phyloP scores from a whole-genome alignment of 495 filamentous ascomycete species.

The Choiromyces venosus region DNA sequence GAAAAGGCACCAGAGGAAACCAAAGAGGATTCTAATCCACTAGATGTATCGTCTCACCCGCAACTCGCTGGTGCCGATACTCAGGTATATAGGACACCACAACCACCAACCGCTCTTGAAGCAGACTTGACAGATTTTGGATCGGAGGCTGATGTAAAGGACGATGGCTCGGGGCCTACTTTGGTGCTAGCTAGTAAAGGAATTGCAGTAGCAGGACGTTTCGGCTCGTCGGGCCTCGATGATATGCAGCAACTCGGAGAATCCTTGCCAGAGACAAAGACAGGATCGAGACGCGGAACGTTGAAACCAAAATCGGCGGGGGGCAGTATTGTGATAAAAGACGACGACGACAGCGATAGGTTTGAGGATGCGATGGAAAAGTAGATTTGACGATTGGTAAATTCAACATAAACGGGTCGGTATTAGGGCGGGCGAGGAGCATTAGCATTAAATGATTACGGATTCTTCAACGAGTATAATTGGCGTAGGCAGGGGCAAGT shows the following conservation, averaged over 20 bases:
- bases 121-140: conserved; percentile 24
- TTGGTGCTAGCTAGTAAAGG: conserved; percentile 23
- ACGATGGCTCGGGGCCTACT: conserved; percentile 23
- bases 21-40: conserved; percentile 23
- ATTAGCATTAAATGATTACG: not conserved
- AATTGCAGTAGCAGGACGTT: conserved; percentile 9
- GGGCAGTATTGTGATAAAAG: not conserved
- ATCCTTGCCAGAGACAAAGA: not conserved
- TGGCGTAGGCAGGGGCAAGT: conserved; percentile 2
- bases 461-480: not conserved
- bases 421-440: not conserved
- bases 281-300: not conserved
- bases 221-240: not conserved
- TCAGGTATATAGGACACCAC: conserved; percentile 3
- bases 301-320: not conserved
- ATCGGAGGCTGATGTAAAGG: conserved; percentile 33
- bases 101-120: conserved; percentile 17
- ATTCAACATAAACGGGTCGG: not conserved
- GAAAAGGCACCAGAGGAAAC: conserved; percentile 12
- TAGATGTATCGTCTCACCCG: conserved; percentile 13
- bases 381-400: not conserved
- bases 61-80: conserved; percentile 14
- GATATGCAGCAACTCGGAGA: not conserved
- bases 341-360: conserved; percentile 22
- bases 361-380: conserved; percentile 37